Base-by-base conservation (phyloP, 2,329 filamentous ascomycete genomes). In the Aspergillus sp. region DNA sequence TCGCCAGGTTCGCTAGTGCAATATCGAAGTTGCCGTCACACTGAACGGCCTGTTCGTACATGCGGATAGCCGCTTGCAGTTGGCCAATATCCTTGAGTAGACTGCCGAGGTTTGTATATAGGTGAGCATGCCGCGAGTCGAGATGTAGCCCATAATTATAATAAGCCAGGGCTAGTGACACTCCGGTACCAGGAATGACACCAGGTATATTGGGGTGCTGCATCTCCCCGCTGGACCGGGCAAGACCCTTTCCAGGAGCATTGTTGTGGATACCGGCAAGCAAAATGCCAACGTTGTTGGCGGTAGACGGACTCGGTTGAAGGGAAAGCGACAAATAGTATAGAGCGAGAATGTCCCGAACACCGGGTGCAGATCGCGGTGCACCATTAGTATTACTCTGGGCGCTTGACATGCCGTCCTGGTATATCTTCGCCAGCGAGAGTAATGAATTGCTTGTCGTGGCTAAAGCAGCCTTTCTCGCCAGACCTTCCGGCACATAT, bases 11-110 rank as follows among this genome's bases (percentile, higher is more conserved):
- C 4, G 95, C 96, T 55, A 99, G 79, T 35, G 95, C 95, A 68
- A 99, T 99, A 69, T 99, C 95, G 68, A 99, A 99, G 23, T 87
- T 90, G n/a, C 87, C 87, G 73, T 99, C 95, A 70, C 93, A 98
- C 3, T 85, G 83, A 14, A 99, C 95, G 11, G 95, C 95, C 64
- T 91, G 88, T 75, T 98, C 92, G 70, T 99, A 99, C 93, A 99
- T 98, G 63, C 89, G 87, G 66, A 99, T 97, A 0, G 95, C 95
- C 48, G 91, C 84, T 64, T 92, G 88, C 14, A 99, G 82, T 66
- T 98, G 93, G 0, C 95, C 95, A 64, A 98, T 95, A 66, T 99
- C 95, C 70, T 99, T 99, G 44, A 99, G 82, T 31, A 99, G 78
- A 70, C 95, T 98, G 8, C 95, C 95, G 2, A 99, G 82, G 64